Base-by-base conservation (phyloP, 169 alveolate genomes). In the Babesia gibsoni region DNA sequence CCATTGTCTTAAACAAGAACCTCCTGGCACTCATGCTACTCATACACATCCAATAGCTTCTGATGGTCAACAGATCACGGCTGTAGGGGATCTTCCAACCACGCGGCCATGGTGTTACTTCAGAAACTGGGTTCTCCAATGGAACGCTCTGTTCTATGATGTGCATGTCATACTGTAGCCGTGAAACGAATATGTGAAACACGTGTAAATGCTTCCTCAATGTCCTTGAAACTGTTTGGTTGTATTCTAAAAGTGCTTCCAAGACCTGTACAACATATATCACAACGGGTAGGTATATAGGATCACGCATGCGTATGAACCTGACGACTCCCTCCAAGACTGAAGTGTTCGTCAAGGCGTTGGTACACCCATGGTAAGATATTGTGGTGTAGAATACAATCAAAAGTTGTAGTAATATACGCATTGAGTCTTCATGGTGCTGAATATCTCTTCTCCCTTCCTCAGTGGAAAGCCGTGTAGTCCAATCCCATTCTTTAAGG, bases 121-220 rank as follows among this genome's bases (percentile, higher is more conserved):
- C 57, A 6, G 79, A 12, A 36, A 3, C 45, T 12, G 29, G 43
- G 20, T 63, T 79, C 22, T 72, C 80, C 23, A 69, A 79, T 25
- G 59, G 75, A 2, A 49, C 23, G 18, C 70, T 41, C 45, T 82
- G 68, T 30, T 85, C 77, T 29, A 87, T 73, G 77, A 67, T 53
- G 68, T 73, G 67, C 83, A 87, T 82, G 73, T 88, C 93, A 58
- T 53, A 88, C 41, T 88, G 91, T 43, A 88, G 57, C 36, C 93
- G 83, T 14, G 91, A 83, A 7, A 75, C 46, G 67, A 83, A 78
- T 14, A 79, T 53, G 68, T 79, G 82, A 57, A 67, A 88, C n/a
- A 88, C 58, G 25, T 88, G 85, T 27, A 80, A 78, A 57, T 88
- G 91, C 25, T 80, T 73, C 36, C 85, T 80, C 33, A 73, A 78